These are phyloP conservation scores for Mortierella sp. DNA, from an alignment of 371 early-diverging fungal genomes.

Conservation along the genomic window DNA sequence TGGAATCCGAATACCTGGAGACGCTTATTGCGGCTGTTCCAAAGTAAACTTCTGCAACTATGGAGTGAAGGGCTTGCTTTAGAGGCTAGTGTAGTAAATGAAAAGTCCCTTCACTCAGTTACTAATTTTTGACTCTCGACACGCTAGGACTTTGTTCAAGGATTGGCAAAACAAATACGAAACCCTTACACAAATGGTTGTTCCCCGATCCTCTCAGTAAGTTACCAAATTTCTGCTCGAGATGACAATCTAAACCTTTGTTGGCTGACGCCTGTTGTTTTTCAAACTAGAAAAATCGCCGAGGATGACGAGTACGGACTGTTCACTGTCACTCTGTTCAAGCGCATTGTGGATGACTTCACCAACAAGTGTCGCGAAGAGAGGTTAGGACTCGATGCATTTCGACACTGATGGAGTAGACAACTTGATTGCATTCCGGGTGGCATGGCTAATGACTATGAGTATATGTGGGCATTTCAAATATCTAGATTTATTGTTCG, in stretches of 20 bases:
- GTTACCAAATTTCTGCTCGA: slow-evolving; percentile 17
- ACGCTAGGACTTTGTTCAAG: slow-evolving; percentile 70
- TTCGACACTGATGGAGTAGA: too few relatives aligned
- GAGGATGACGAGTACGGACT: slow-evolving; percentile 96
- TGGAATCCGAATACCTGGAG: slow-evolving; percentile 93
- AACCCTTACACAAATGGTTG: slow-evolving; percentile 91
- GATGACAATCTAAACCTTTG: not conserved
- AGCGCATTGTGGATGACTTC: slow-evolving; percentile 91
- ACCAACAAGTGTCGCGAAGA: slow-evolving; percentile 88
- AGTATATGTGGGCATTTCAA: not conserved
- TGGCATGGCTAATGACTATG: not conserved
- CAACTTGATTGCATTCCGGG: not conserved
- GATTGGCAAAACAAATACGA: slow-evolving; percentile 93
- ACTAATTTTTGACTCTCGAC: not conserved
- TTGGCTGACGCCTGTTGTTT: not conserved
- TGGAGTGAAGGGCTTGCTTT: not conserved
- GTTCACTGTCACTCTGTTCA: slow-evolving; percentile 92
- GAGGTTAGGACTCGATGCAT: slow-evolving; percentile 61
- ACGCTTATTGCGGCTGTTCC: slow-evolving; percentile 97
- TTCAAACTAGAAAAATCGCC: slow-evolving; percentile 74
- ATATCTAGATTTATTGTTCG: slow-evolving; percentile 85
- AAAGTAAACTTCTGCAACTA: slow-evolving; percentile 62
- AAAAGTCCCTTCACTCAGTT: not conserved
- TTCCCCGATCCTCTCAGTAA: slow-evolving; percentile 94
- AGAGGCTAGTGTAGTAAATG: too few relatives aligned